Percentiles rank a stretch among this genome's conserved stretches.
Conservation (phyloP, 2,329 filamentous ascomycete genomes). For the Pyricularia sp. region DNA sequence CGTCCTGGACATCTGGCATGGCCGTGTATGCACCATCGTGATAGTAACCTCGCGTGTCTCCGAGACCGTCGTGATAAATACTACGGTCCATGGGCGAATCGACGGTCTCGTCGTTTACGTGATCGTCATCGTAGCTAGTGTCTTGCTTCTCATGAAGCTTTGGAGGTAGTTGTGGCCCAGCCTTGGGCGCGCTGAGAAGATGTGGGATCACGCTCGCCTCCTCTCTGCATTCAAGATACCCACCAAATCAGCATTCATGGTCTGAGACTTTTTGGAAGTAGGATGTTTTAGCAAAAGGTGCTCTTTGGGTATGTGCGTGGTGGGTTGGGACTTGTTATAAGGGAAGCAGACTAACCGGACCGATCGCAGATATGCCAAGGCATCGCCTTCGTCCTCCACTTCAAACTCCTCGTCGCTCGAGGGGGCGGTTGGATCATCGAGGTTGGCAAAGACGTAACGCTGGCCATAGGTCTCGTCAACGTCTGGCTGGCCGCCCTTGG, state of each 20-base stretch:
- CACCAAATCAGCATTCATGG: constrained; percentile 38
- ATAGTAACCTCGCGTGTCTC: constrained; percentile 57
- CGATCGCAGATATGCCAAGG: constrained; percentile 60
- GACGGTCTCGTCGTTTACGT: constrained; percentile 18
- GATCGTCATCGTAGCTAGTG: constrained; percentile 20
- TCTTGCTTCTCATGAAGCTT: constrained; percentile 14
- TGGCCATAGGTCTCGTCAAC: constrained; percentile 49
- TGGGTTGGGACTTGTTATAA: neutral
- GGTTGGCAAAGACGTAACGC: constrained; percentile 60
- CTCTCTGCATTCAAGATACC: constrained; percentile 42
- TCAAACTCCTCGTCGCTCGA: constrained; percentile 48
- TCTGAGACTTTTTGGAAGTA: constrained; percentile 10
- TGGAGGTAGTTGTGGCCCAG: constrained; percentile 39
- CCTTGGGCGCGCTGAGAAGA: constrained; percentile 55
- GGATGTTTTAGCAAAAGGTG: constrained; percentile 19
- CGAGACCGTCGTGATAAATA: constrained; percentile 38
- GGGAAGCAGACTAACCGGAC: constrained; percentile 48
- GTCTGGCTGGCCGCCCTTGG: constrained; percentile 1
- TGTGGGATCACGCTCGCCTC: constrained; percentile 69
- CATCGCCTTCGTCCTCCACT: constrained; percentile 59
- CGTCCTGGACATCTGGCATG: constrained; percentile 31
- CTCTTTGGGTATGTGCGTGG: constrained; percentile 5
- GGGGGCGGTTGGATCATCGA: constrained; percentile 36
- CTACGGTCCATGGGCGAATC: constrained; percentile 25
- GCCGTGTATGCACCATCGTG: constrained; percentile 73